Base-by-base conservation (phyloP, 2,329 filamentous ascomycete genomes). In the Ophiostoma sp. region DNA sequence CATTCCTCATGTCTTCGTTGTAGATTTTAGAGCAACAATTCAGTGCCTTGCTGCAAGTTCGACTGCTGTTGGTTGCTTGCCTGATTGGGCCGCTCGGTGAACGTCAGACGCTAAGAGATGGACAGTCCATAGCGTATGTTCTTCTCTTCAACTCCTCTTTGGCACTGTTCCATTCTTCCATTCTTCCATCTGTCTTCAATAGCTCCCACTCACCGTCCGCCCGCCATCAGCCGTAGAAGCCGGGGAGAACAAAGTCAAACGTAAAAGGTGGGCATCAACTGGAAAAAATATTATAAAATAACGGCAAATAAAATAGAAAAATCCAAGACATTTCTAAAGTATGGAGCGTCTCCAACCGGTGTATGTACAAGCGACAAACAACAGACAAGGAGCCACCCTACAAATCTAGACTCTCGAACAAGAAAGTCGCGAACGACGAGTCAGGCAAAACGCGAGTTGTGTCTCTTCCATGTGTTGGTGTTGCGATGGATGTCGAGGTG, bases 21-120 rank as follows among this genome's bases (percentile, higher is more conserved):
- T 19, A 48, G 5, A 4, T 3, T 8, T 3, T 36, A 36, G 8
- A 4, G 33, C 42, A 48, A 19, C 15, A 19, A 19, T 42, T 42
- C 39, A 42, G 19, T 52, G 11, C 22, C 50, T 55, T 50, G 45
- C 12, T 7, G 19, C 15, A 11, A 25, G 4, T 55, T 55, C 22
- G 1, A 25, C 50, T 55, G n/a, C 50, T 28, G 50, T 59, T 59
- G 55, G 36, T 45, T 64, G 12, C 36, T 45, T 64, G 36, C 36
- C 61, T 15, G n/a, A 25, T 42, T 64, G 36, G n/a, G 36, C 61
- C n/a, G 61, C n/a, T 64, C 61, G 61, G 61, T 64, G 61, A 64
- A 45, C n/a, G n/a, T 25, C 31, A 63, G 59, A 64, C 61, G 61
- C 33, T 45, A 64, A 61, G 19, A 33, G 31, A 61, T n/a, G 19